Conservation (phyloP, 495 filamentous ascomycete species). For the Lepidopterella palustris region DNA sequence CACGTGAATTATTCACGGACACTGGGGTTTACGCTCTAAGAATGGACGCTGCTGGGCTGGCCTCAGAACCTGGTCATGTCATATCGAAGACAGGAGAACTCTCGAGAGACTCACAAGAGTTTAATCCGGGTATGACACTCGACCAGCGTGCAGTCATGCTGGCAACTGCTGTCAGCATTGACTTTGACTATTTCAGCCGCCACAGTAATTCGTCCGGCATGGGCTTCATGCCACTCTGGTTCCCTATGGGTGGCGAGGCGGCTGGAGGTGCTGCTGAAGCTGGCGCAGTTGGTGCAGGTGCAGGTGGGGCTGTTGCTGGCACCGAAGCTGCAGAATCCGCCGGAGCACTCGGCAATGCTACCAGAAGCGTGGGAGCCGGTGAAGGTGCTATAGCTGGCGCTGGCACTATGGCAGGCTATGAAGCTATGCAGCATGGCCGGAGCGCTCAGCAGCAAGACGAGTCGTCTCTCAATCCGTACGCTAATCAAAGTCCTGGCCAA, state of each 20-base stretch:
- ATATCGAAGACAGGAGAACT: constrained; percentile 32
- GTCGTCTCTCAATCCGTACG: constrained; percentile 9
- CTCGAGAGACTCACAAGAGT: not conserved
- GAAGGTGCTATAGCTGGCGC: constrained; percentile 45
- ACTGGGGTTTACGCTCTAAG: constrained; percentile 63
- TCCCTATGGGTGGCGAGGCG: constrained; percentile 48
- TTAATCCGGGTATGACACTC: constrained; percentile 52
- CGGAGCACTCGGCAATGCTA: constrained; percentile 40
- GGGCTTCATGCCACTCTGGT: constrained; percentile 55
- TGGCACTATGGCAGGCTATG: constrained; percentile 57
- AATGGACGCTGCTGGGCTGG: constrained; percentile 56
- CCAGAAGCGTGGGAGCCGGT: constrained; percentile 39
- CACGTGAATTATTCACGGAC: constrained; percentile 65
- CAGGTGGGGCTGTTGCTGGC: constrained; percentile 38
- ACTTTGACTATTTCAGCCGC: constrained; percentile 69
- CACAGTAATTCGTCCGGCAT: constrained; percentile 45
- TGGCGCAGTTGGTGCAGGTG: constrained; percentile 40
- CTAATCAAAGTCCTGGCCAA: not conserved
- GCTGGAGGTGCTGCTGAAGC: constrained; percentile 38
- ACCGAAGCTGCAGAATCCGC: constrained; percentile 36
- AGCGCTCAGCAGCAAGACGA: not conserved
- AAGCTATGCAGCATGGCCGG: constrained; percentile 53
- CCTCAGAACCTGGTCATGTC: constrained; percentile 38
- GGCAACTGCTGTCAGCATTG: constrained; percentile 62
- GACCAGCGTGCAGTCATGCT: constrained; percentile 69